Percentiles rank a stretch among this genome's conserved stretches.
Conservation (phyloP, 1,139 yeast genomes). For the Pichia sp. region DNA sequence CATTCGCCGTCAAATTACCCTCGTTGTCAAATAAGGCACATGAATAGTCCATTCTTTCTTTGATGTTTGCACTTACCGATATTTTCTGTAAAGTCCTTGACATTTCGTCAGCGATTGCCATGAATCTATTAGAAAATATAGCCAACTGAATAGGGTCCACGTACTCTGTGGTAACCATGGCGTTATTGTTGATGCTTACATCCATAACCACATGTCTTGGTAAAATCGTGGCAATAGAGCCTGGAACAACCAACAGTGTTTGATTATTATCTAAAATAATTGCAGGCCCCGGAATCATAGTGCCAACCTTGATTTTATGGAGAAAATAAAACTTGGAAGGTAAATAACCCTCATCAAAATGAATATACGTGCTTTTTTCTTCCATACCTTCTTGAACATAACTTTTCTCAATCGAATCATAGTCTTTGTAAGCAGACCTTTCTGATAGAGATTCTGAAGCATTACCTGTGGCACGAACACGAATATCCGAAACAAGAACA, state of each 20-base stretch:
- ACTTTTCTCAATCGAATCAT: constrained; percentile 23
- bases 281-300: constrained; percentile 67
- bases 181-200: constrained; percentile 1
- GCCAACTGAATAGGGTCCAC: constrained; percentile 54
- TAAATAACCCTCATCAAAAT: constrained; percentile 12
- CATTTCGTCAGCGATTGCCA: constrained; percentile 67
- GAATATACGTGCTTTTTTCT: background rate
- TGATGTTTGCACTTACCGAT: constrained; percentile 57
- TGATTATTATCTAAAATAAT: constrained; percentile 83
- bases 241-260: constrained; percentile 76
- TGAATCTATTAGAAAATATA: constrained; percentile 57
- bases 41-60: constrained; percentile 58
- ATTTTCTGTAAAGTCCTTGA: constrained; percentile 60
- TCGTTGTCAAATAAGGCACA: constrained; percentile 56
- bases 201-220: constrained; percentile 8
- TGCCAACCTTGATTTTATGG: constrained; percentile 46
- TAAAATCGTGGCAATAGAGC: constrained; percentile 57
- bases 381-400: constrained; percentile 22
- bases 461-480: constrained; percentile 65
- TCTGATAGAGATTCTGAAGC: constrained; percentile 13
- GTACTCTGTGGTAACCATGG: constrained; percentile 16
- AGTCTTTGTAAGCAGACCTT: constrained; percentile 19
- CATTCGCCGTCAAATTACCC: constrained; percentile 60
- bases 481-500: constrained; percentile 76
- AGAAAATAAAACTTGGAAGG: constrained; percentile 29